Evolutionary conservation across 2,329 filamentous ascomycete genomes (phyloP).

Genomic region (Aurifilum marmelostoma): DNA sequence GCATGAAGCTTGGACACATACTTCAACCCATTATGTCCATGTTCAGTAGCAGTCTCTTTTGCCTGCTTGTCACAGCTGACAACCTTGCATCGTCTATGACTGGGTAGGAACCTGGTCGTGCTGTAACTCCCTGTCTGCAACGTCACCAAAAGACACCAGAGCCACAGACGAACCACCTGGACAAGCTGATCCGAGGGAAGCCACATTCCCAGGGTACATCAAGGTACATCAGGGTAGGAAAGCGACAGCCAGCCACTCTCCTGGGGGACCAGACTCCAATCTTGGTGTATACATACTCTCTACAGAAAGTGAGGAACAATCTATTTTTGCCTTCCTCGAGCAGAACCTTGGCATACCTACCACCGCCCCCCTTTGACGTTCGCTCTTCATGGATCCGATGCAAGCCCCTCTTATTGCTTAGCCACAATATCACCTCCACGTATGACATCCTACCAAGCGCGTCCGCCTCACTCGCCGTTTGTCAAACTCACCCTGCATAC

Average conservation of each 20-base stretch:
- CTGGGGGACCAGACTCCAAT: no score
- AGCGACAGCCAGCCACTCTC: background rate
- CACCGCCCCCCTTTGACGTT: constrained; percentile 3
- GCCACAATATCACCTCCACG: constrained; percentile 15
- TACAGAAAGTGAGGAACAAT: background rate
- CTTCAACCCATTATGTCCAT: background rate
- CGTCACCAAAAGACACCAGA: background rate
- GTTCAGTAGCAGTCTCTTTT: background rate
- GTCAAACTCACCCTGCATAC: background rate
- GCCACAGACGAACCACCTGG: background rate
- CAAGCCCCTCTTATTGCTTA: constrained; percentile 17
- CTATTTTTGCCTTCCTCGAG: background rate
- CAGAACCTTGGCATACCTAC: constrained; percentile 1
- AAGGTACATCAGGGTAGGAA: background rate
- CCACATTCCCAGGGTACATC: background rate
- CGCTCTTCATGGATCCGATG: background rate
- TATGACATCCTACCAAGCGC: constrained; percentile 8
- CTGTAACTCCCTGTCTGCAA: background rate
- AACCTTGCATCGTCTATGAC: background rate
- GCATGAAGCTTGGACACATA: background rate
- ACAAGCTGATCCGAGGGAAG: background rate
- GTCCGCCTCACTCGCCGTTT: background rate
- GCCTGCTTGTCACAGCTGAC: background rate
- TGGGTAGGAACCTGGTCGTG: background rate
- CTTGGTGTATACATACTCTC: background rate